Base-by-base conservation (phyloP, 257 asterid species). In the Ehretia macrophylla region DNA sequence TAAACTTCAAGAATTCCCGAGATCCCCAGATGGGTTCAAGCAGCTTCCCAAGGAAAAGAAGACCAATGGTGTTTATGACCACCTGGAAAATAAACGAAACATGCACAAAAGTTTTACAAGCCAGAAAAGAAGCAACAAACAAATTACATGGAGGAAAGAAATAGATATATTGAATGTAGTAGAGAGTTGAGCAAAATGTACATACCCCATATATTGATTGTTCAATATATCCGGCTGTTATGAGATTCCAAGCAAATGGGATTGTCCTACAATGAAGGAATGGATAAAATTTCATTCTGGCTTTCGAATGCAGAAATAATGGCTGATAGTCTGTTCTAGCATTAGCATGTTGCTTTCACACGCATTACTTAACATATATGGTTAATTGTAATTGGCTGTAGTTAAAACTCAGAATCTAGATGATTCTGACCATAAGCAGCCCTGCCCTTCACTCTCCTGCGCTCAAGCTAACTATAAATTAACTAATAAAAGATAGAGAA, bases 21-120 rank as follows among this genome's bases (percentile, higher is more conserved):
- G 95, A 77, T 56, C 97, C 97, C 97, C 97, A 89, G 48, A 89
- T 82, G 72, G 97, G 92, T 66, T 89, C 94, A 38, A 89, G 97
- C 72, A 86, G 79, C 83, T 84, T 89, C 74, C 97, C 97, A 40
- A 82, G 68, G 73, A 81, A 79, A 81, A 89, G 94, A 54, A 86
- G 90, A 51, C 97, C 95, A 58, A 84, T 35, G 38, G 79, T 79
- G 78, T 94, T 86, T 72, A 86, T 64, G 67, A 82, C 59, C 69
- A 77, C 81, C 95, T 89, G 92, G 62, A 86, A 64, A 68, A 69
- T 17, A 54, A 55, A 6, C 46, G 48, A 10, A 39, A 60, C 17
- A 17, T 55, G 37, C 27, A 42, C 51, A 44, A 44, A 45, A 32
- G 40, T 17, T 49, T 17, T 52, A 38, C 32, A 45, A 62, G 27